Evolutionary conservation across 2,329 filamentous ascomycete species (phyloP).

Genomic region (Cladosporium sp.): DNA sequence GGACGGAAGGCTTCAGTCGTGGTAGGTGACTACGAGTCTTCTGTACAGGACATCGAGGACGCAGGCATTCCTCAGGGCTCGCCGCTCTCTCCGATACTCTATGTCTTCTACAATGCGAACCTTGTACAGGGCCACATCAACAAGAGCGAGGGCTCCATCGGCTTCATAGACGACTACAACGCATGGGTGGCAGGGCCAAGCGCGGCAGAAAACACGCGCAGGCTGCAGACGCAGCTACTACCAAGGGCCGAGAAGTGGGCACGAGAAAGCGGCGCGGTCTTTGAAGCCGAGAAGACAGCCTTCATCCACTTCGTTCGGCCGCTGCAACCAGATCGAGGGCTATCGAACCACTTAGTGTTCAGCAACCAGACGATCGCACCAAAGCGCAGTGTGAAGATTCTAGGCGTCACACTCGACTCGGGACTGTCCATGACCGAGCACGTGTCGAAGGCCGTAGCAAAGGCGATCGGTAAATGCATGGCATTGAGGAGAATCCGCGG

Average conservation of each 20-base stretch:
- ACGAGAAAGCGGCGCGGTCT: background rate
- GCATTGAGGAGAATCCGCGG: background rate
- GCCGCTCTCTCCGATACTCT: constrained; percentile 29
- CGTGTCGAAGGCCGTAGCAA: background rate
- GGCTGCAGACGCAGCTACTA: background rate
- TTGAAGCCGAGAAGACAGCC: constrained; percentile 5
- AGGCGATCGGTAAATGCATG: background rate
- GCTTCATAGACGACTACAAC: constrained; percentile 1
- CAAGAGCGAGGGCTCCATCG: constrained; percentile 15
- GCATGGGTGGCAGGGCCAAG: background rate
- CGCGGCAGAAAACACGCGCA: background rate
- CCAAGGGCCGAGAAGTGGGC: background rate
- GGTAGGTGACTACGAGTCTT: background rate
- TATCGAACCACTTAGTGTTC: background rate
- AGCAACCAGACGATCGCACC: background rate
- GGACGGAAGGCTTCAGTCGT: background rate
- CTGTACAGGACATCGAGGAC: background rate
- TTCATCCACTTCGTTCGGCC: constrained; percentile 4
- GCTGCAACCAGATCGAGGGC: background rate
- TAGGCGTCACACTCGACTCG: background rate
- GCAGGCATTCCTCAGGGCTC: constrained; percentile 28
- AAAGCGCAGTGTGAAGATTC: background rate
- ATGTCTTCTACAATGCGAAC: constrained; percentile 29
- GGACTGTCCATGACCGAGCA: background rate
- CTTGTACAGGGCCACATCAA: background rate